A percentile compares a stretch with the other conserved stretches of the same genome.
phyloP scores from a whole-genome alignment of 139 green algal species.

The Mesostigma viride region DNA sequence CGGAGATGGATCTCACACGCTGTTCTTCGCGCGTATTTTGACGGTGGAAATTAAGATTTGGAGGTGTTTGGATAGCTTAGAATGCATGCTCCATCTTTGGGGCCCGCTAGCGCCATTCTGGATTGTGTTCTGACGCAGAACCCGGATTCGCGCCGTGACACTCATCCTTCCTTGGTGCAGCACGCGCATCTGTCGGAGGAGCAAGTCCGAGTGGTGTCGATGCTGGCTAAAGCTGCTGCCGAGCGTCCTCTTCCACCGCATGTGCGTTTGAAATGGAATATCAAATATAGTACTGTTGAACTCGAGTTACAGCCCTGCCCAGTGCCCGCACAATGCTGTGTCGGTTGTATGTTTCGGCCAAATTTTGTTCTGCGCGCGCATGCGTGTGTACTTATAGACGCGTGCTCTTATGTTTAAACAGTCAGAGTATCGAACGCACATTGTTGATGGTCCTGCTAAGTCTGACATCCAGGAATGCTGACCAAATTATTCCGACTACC shows the following conservation, averaged over 20 bases:
- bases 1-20: background rate
- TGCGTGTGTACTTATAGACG: too few relatives aligned
- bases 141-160: too few relatives aligned
- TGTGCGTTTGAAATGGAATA: constrained; percentile 11
- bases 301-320: background rate
- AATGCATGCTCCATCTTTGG: background rate
- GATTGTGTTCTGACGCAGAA: background rate
- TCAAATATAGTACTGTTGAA: background rate
- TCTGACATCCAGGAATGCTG: too few relatives aligned
- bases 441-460: too few relatives aligned
- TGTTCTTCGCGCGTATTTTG: background rate
- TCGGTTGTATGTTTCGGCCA: too few relatives aligned
- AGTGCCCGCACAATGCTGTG: background rate
- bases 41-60: background rate
- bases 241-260: constrained; percentile 24
- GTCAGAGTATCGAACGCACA: too few relatives aligned
- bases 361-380: too few relatives aligned
- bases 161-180: too few relatives aligned
- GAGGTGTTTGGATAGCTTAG: background rate
- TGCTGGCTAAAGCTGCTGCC: constrained; percentile 15
- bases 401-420: too few relatives aligned
- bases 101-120: background rate
- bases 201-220: constrained; percentile 10
- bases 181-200: constrained; percentile 23
- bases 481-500: too few relatives aligned